Evolutionary conservation across 2,329 filamentous ascomycete genomes (phyloP).

Genomic region (Fusarium humuli): DNA sequence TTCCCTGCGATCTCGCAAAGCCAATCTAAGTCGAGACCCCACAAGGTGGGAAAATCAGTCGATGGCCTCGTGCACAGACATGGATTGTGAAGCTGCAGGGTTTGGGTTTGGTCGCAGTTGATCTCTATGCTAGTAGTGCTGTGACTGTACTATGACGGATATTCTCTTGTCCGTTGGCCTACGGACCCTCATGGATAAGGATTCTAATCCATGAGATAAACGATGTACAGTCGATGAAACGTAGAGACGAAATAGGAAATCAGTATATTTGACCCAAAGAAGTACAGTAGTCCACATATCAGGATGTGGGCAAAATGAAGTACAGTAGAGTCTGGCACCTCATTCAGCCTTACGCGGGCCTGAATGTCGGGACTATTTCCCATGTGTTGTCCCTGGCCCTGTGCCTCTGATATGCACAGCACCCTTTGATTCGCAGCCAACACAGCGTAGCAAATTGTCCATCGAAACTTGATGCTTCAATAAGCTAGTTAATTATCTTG

Average conservation of each 20-base stretch:
- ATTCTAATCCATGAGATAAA: slow-evolving; percentile 2
- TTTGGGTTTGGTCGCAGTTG: not conserved
- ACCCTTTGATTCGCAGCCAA: slow-evolving; percentile 14
- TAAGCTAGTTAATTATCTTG: not conserved
- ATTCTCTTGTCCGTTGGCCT: not conserved
- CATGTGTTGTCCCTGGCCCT: slow-evolving; percentile 19
- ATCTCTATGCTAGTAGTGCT: not conserved
- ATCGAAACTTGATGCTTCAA: slow-evolving; percentile 15
- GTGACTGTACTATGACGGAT: not conserved
- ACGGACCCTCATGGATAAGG: slow-evolving; percentile 3
- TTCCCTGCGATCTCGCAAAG: slow-evolving; percentile 9
- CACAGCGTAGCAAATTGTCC: slow-evolving; percentile 4
- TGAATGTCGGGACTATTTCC: slow-evolving; percentile 33
- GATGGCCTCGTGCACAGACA: not conserved
- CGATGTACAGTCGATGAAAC: not conserved
- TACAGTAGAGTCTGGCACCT: not conserved
- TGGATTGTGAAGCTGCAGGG: not conserved
- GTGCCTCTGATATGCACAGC: slow-evolving; percentile 20
- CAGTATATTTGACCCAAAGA: not conserved
- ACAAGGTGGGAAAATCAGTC: slow-evolving; percentile 38
- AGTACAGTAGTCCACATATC: not conserved
- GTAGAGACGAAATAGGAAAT: slow-evolving; percentile 16
- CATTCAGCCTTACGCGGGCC: slow-evolving; percentile 39
- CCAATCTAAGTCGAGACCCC: slow-evolving; percentile 21
- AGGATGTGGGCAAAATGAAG: not conserved